These are phyloP conservation scores for Hygrophila difformis DNA, from an alignment of 257 asterid species.

Conservation along the genomic window DNA sequence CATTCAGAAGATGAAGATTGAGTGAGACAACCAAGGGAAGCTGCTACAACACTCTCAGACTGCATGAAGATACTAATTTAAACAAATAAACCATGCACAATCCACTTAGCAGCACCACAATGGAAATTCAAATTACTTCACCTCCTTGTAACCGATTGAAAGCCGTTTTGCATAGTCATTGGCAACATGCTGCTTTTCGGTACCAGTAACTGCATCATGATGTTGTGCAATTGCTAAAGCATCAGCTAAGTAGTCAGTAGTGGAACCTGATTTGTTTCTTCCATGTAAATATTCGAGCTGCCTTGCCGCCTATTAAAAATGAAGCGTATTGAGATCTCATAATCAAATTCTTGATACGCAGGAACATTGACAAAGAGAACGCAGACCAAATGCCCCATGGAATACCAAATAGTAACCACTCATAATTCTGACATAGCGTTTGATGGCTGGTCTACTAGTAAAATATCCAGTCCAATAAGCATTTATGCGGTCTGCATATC, in stretches of 20 bases:
- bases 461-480: no score
- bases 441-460: conserved; percentile 83
- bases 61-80: conserved; percentile 23
- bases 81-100: not conserved
- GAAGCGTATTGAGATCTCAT: conserved; percentile 16
- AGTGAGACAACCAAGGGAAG: conserved; percentile 67
- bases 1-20: conserved; percentile 45
- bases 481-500: conserved; percentile 88
- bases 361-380: conserved; percentile 10
- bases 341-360: no score
- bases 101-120: not conserved
- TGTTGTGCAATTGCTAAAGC: no score
- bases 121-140: conserved; percentile 19
- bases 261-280: conserved; percentile 52
- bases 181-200: conserved; percentile 92
- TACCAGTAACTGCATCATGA: no score
- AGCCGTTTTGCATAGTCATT: conserved; percentile 88
- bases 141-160: conserved; percentile 87
- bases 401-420: conserved; percentile 90
- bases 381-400: conserved; percentile 10
- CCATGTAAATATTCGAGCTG: conserved; percentile 76
- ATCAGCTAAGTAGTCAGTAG: conserved; percentile 66
- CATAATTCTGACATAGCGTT: conserved; percentile 76
- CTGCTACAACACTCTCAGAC: conserved; percentile 73
- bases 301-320: conserved; percentile 75